A percentile compares a stretch with the other conserved stretches of the same genome.
Conservation (phyloP, 2,329 filamentous ascomycete genomes). For the Arthrinium phaeospermum region DNA sequence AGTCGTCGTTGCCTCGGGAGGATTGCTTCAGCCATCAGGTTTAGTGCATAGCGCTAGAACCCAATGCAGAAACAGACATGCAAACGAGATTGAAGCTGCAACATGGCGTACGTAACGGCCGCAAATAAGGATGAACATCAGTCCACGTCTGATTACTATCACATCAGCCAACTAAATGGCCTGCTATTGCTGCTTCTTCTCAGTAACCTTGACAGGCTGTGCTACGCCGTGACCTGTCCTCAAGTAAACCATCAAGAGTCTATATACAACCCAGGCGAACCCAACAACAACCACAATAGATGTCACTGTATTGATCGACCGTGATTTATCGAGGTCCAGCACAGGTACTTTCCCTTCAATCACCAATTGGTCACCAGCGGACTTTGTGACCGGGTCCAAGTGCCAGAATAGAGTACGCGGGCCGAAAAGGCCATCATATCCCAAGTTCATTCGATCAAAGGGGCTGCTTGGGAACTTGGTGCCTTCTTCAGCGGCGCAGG, state of each 20-base stretch:
- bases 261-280: conserved; percentile 73
- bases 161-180: background rate
- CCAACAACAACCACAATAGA: conserved; percentile 64
- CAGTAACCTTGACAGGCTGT: conserved; percentile 26
- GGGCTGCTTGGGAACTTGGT: conserved; percentile 77
- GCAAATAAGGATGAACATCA: background rate
- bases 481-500: conserved; percentile 71
- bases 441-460: conserved; percentile 84
- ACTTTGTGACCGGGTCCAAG: conserved; percentile 56
- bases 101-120: background rate
- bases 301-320: conserved; percentile 61
- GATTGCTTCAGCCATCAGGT: background rate
- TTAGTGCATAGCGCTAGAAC: conserved; percentile 2
- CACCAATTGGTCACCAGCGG: conserved; percentile 47
- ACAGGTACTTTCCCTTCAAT: conserved; percentile 69
- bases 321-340: conserved; percentile 57
- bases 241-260: conserved; percentile 50
- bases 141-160: background rate
- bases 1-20: background rate
- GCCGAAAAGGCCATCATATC: conserved; percentile 82
- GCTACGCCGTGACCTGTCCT: conserved; percentile 39
- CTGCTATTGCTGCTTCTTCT: conserved; percentile 37
- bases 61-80: background rate
- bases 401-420: conserved; percentile 85
- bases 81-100: conserved; percentile 6